A percentile compares a stretch with the other conserved stretches of the same genome.
phyloP scores from a whole-genome alignment of 768 basidiomycete species.

The Russula lepida region DNA sequence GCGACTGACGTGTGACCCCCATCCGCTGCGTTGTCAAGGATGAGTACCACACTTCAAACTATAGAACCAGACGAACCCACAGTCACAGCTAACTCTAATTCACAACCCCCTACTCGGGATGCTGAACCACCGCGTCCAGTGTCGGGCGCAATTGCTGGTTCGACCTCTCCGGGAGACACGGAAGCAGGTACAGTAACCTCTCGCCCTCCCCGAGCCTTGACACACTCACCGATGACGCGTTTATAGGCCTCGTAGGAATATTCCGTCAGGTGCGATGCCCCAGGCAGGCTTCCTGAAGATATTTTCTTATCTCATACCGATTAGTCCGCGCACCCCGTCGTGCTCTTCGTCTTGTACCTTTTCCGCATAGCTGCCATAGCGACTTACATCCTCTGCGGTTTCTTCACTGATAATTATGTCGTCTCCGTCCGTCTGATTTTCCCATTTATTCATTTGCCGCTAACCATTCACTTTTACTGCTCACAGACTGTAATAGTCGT shows the following conservation, averaged over 20 bases:
- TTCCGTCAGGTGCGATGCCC: constrained; percentile 53
- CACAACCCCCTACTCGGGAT: not conserved
- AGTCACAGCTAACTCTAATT: constrained; percentile 29
- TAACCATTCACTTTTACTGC: not conserved
- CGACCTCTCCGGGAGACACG: constrained; percentile 44
- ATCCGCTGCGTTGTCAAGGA: constrained; percentile 23
- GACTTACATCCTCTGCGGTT: constrained; percentile 90
- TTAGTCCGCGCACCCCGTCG: constrained; percentile 72
- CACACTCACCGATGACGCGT: too few relatives aligned
- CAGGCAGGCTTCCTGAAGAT: not conserved
- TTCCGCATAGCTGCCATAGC: constrained; percentile 84
- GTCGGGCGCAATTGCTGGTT: constrained; percentile 47
- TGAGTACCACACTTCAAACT: constrained; percentile 37
- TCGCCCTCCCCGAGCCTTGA: not conserved
- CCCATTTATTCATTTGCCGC: not conserved
- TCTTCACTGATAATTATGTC: constrained; percentile 85
- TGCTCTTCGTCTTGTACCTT: constrained; percentile 81
- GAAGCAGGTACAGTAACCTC: constrained; percentile 56
- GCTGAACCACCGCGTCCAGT: constrained; percentile 18
- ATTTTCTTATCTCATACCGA: not conserved
- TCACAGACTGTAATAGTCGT: constrained; percentile 81
- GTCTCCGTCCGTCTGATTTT: constrained; percentile 59
- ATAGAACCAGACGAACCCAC: constrained; percentile 80
- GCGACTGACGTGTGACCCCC: not conserved
- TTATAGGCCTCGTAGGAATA: constrained; percentile 60